phyloP scores from a whole-genome alignment of 371 early-diverging fungal species.

The Mortierella sp. region DNA sequence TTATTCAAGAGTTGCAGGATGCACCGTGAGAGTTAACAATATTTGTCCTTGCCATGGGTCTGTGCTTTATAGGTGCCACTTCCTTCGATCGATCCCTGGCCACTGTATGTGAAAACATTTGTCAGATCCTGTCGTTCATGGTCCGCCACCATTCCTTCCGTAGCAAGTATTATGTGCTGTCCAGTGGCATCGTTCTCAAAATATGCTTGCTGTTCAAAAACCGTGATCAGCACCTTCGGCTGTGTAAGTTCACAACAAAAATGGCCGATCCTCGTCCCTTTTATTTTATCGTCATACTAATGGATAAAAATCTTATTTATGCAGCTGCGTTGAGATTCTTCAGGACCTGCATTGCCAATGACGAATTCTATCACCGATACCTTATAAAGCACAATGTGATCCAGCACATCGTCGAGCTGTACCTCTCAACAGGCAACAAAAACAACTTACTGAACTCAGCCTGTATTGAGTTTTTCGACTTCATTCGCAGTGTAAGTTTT shows the following conservation, averaged over 20 bases:
- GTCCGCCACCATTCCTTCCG: constrained; percentile 78
- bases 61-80: constrained; percentile 8
- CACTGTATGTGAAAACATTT: constrained; percentile 67
- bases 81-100: constrained; percentile 43
- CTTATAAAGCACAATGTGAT: constrained; percentile 75
- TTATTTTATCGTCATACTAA: background rate
- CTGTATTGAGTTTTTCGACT: constrained; percentile 87
- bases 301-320: too few species aligned
- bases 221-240: constrained; percentile 73
- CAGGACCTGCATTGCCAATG: constrained; percentile 78
- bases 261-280: too few species aligned
- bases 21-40: too few species aligned
- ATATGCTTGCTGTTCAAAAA: constrained; percentile 75
- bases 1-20: too few species aligned
- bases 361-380: constrained; percentile 83
- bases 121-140: constrained; percentile 79
- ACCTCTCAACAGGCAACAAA: constrained; percentile 71
- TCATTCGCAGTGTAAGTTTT: constrained; percentile 75
- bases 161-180: constrained; percentile 80
- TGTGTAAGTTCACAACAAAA: constrained; percentile 64
- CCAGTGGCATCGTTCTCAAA: constrained; percentile 69
- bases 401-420: constrained; percentile 72
- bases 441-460: constrained; percentile 91
- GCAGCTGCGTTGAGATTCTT: constrained; percentile 85
- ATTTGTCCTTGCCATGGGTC: too few species aligned